phyloP scores from a whole-genome alignment of 2,329 filamentous ascomycete genomes.

The Ascochyta lentis region DNA sequence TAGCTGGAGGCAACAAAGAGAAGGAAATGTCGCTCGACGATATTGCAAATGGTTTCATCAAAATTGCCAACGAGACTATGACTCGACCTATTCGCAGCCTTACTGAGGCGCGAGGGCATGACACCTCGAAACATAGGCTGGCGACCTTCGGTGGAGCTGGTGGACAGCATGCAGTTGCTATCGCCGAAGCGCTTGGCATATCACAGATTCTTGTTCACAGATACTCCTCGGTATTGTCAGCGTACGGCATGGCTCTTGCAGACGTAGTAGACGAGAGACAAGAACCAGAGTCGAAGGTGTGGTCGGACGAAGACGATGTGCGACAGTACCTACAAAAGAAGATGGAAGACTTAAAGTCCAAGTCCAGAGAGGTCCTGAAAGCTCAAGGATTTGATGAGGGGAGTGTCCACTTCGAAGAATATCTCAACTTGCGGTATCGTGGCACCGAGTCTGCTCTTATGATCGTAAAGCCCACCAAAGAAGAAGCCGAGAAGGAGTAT shows the following conservation, averaged over 20 bases:
- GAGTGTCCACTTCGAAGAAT: slow-evolving; percentile 85
- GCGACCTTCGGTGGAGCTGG: slow-evolving; percentile 93
- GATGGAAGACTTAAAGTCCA: slow-evolving; percentile 80
- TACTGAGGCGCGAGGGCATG: slow-evolving; percentile 90
- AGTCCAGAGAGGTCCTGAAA: slow-evolving; percentile 69
- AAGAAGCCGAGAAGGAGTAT: slow-evolving; percentile 66
- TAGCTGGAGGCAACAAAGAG: slow-evolving; percentile 63
- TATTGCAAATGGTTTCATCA: slow-evolving; percentile 87
- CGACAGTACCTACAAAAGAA: slow-evolving; percentile 71
- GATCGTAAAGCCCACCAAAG: slow-evolving; percentile 75
- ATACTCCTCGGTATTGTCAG: slow-evolving; percentile 88
- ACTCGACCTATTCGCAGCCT: slow-evolving; percentile 86
- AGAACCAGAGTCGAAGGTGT: slow-evolving; percentile 71
- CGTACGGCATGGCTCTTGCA: slow-evolving; percentile 90
- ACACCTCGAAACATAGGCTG: slow-evolving; percentile 87
- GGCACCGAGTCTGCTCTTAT: slow-evolving; percentile 92
- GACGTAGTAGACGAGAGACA: slow-evolving; percentile 93
- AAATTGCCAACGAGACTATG: slow-evolving; percentile 92
- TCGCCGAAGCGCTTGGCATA: slow-evolving; percentile 83
- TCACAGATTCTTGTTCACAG: slow-evolving; percentile 84
- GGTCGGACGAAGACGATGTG: slow-evolving; percentile 64
- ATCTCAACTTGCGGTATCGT: slow-evolving; percentile 91
- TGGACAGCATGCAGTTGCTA: slow-evolving; percentile 90
- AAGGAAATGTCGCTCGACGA: slow-evolving; percentile 78
- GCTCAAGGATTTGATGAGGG: slow-evolving; percentile 80